A percentile compares a stretch with the other conserved stretches of the same genome.
These are phyloP conservation scores for Naganishia liquefaciens DNA, from an alignment of 1,284 basidiomycete genomes.

Conservation along the genomic window DNA sequence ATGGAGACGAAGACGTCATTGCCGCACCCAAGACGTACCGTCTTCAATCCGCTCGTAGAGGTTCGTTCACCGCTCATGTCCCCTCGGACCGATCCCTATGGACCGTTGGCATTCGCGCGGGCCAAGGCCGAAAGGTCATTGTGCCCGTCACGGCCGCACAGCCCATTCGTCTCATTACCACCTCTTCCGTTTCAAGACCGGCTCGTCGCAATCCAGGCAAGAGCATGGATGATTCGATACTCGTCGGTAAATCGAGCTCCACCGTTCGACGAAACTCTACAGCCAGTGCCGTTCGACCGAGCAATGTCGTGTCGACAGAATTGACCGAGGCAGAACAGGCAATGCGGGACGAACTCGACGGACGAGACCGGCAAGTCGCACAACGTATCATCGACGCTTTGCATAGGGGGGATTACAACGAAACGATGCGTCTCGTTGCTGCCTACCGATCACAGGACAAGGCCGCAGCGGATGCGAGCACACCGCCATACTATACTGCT, in stretches of 20 bases:
- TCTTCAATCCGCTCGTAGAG: not conserved
- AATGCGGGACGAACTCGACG: slow-evolving; percentile 14
- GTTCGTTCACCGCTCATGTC: not conserved
- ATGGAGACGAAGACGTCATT: not conserved
- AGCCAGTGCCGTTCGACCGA: not conserved
- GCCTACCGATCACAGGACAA: slow-evolving; percentile 23
- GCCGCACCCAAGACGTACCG: not conserved
- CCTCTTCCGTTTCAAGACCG: not conserved
- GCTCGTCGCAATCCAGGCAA: not conserved
- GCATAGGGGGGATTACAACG: not conserved
- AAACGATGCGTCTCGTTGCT: slow-evolving; percentile 1
- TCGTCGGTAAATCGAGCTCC: not conserved
- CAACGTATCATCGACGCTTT: slow-evolving; percentile 15
- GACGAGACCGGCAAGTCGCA: not conserved
- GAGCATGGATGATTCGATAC: not conserved
- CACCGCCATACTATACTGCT: slow-evolving; percentile 41
- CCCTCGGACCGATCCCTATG: slow-evolving; percentile 4
- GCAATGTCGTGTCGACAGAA: not conserved
- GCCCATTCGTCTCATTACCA: slow-evolving; percentile 6
- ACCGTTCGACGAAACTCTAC: slow-evolving; percentile 14
- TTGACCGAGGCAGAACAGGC: slow-evolving; percentile 3
- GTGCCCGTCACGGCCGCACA: slow-evolving; percentile 6
- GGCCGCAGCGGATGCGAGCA: slow-evolving; percentile 23
- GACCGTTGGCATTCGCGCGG: slow-evolving; percentile 15
- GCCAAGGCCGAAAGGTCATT: not conserved